phyloP scores from a whole-genome alignment of 257 asterid species.

The Forsythia suspensa region DNA sequence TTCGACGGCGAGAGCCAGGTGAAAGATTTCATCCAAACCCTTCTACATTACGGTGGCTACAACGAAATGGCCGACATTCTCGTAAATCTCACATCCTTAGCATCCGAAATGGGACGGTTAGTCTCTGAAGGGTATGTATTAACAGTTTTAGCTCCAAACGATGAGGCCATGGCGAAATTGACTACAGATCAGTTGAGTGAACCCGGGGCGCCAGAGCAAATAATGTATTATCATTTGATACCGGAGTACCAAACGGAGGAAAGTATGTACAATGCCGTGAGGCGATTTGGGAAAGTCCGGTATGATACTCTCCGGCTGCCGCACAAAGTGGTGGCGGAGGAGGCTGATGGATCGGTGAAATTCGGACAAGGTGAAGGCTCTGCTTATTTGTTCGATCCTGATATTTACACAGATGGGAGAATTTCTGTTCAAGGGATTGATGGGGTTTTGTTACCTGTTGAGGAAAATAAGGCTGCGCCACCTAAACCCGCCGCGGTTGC shows the following conservation, averaged over 20 bases:
- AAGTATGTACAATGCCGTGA: slow-evolving; percentile 36
- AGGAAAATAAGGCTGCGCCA: slow-evolving; percentile 14
- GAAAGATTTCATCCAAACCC: slow-evolving; percentile 31
- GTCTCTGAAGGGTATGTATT: slow-evolving; percentile 33
- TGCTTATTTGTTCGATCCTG: slow-evolving; percentile 37
- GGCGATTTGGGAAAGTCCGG: slow-evolving; percentile 31
- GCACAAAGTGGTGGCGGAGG: slow-evolving; percentile 31
- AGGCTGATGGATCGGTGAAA: slow-evolving; percentile 39
- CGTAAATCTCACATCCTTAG: slow-evolving; percentile 29
- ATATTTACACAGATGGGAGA: slow-evolving; percentile 35
- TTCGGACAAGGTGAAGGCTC: slow-evolving; percentile 31
- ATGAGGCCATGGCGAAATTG: slow-evolving; percentile 38
- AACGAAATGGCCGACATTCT: slow-evolving; percentile 33
- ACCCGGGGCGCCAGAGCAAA: slow-evolving; percentile 37
- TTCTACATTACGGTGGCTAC: slow-evolving; percentile 33
- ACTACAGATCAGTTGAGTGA: slow-evolving; percentile 34
- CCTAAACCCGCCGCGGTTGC: background rate
- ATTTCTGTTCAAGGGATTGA: slow-evolving; percentile 38
- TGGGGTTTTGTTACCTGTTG: slow-evolving; percentile 29
- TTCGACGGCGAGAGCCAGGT: slow-evolving; percentile 34
- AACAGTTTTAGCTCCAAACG: slow-evolving; percentile 36
- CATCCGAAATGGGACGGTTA: slow-evolving; percentile 30
- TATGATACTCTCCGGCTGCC: slow-evolving; percentile 29
- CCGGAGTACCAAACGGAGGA: slow-evolving; percentile 40
- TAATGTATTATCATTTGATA: slow-evolving; percentile 31